Percentiles rank a stretch among this genome's conserved stretches.
phyloP scores from a whole-genome alignment of 306 rosid genomes.

The Canavalia gladiata region DNA sequence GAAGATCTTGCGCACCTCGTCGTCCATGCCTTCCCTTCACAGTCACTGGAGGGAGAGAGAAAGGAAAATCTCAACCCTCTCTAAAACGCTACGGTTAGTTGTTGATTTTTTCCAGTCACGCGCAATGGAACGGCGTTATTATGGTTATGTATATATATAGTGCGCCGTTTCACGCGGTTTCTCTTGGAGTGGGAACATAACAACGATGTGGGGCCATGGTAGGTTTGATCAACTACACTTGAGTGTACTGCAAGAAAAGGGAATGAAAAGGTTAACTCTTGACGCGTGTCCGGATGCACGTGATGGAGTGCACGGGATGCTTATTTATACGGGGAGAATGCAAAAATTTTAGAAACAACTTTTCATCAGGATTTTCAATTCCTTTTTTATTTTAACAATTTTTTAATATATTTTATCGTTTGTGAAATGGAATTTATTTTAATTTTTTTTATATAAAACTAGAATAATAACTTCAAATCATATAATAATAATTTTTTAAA shows the following conservation, averaged over 20 bases:
- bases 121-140: background rate
- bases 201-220: background rate
- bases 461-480: too few species aligned
- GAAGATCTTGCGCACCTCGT: constrained; percentile 77
- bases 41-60: constrained; percentile 11
- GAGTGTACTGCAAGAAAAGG: constrained; percentile 32
- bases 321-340: background rate
- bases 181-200: background rate
- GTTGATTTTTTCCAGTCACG: background rate
- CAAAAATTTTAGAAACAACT: background rate
- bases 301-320: constrained; percentile 18
- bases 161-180: constrained; percentile 61
- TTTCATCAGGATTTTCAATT: background rate
- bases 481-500: too few species aligned
- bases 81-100: background rate
- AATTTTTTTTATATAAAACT: too few species aligned
- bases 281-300: constrained; percentile 22
- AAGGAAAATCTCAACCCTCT: background rate
- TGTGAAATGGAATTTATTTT: too few species aligned
- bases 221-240: background rate
- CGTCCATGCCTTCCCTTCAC: constrained; percentile 53
- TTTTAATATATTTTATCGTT: too few species aligned
- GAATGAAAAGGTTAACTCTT: background rate
- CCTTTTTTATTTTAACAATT: too few species aligned
- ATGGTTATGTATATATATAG: background rate